Evolutionary conservation across 805 yeast genomes (phyloP).

Genomic region (Wickerhamomyces sydowiorum): DNA sequence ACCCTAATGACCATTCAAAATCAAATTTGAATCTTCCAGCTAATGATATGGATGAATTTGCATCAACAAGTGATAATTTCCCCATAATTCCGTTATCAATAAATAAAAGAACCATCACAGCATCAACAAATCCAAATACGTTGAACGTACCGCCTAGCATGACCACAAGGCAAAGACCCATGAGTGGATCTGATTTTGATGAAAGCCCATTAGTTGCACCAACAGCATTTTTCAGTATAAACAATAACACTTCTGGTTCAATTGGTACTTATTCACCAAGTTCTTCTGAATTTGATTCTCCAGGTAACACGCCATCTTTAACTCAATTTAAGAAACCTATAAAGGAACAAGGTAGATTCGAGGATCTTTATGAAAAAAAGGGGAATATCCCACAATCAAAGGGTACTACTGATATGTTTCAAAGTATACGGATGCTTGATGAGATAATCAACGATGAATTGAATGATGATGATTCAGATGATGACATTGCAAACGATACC

Average conservation of each 20-base stretch:
- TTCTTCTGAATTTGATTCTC: conserved; percentile 38
- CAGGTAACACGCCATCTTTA: conserved; percentile 21
- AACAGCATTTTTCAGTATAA: conserved; percentile 24
- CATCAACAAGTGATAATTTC: conserved; percentile 10
- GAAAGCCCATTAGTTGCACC: conserved; percentile 21
- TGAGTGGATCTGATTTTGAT: conserved; percentile 16
- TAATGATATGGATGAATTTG: not conserved
- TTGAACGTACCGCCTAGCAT: no score
- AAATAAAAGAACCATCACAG: conserved; percentile 9
- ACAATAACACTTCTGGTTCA: conserved; percentile 30
- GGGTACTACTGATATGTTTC: conserved; percentile 35
- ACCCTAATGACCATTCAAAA: not conserved
- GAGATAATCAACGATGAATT: conserved; percentile 23
- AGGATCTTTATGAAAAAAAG: conserved; percentile 13
- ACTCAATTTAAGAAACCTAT: conserved; percentile 11
- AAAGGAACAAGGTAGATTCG: conserved; percentile 5
- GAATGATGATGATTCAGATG: conserved; percentile 5
- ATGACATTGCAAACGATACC: conserved; percentile 5
- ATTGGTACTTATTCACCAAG: conserved; percentile 43
- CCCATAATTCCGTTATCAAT: conserved; percentile 19
- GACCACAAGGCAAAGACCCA: not conserved
- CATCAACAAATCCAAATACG: no score
- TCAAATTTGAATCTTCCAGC: not conserved
- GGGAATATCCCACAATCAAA: conserved; percentile 33
- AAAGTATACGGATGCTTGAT: conserved; percentile 30